These are phyloP conservation scores for Scalesia atractyloides DNA, from an alignment of 129 eudicot species.

Conservation along the genomic window DNA sequence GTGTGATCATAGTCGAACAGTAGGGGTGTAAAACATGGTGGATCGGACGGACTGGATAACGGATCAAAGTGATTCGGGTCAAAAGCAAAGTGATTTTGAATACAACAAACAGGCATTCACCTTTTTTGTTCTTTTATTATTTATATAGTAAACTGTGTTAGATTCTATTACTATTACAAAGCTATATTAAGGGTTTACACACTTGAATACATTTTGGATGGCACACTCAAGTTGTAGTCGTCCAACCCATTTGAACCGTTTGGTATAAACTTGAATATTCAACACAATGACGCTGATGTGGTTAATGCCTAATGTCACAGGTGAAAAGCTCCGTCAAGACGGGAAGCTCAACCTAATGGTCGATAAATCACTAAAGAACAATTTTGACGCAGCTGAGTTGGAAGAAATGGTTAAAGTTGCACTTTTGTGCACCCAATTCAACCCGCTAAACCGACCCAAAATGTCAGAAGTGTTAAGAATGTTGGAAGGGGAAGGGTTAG, in stretches of 20 bases:
- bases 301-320: conserved; percentile 27
- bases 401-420: conserved; percentile 91
- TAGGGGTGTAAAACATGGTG: neutral
- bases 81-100: neutral
- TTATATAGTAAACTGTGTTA: neutral
- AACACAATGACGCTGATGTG: neutral
- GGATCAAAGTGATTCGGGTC: neutral
- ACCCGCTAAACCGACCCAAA: conserved; percentile 76
- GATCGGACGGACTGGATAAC: neutral
- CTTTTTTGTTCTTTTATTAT: neutral
- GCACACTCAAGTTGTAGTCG: neutral
- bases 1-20: neutral
- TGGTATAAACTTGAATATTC: neutral
- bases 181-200: neutral
- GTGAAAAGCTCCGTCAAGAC: conserved; percentile 76
- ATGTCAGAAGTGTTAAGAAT: conserved; percentile 89
- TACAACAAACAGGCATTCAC: neutral
- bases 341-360: conserved; percentile 77
- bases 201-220: neutral
- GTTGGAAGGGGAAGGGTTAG: conserved; percentile 94
- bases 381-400: conserved; percentile 56
- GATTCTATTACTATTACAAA: neutral
- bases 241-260: neutral
- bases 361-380: conserved; percentile 67
- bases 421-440: conserved; percentile 82